Percentiles rank a stretch among this genome's conserved stretches.
phyloP scores from a whole-genome alignment of 768 basidiomycete genomes.

The Lyophyllum semitale region DNA sequence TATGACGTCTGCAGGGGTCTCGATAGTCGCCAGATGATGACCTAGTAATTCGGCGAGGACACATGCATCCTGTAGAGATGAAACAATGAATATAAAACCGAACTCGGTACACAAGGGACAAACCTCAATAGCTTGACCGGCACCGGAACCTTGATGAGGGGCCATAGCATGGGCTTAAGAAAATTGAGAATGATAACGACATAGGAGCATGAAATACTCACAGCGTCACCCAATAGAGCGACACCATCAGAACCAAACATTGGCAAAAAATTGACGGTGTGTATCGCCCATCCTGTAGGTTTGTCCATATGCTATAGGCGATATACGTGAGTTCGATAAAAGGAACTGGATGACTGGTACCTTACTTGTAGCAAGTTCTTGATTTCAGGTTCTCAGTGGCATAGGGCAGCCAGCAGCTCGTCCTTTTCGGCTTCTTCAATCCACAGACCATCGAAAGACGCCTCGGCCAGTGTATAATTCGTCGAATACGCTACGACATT shows the following conservation, averaged over 20 bases:
- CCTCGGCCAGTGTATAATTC: slow-evolving; percentile 29
- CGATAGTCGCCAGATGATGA: slow-evolving; percentile 11
- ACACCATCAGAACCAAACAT: slow-evolving; percentile 39
- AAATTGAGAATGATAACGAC: neutral
- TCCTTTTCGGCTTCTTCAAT: slow-evolving; percentile 28
- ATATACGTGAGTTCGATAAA: neutral
- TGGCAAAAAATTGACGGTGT: slow-evolving; percentile 39
- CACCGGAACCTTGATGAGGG: slow-evolving; percentile 49
- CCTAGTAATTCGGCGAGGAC: slow-evolving; percentile 32
- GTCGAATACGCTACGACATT: slow-evolving; percentile 34
- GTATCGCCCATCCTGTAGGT: slow-evolving; percentile 42
- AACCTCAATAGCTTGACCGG: slow-evolving; percentile 51
- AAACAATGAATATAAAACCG: neutral
- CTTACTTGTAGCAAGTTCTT: slow-evolving; percentile 28
- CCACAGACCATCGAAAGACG: slow-evolving; percentile 31
- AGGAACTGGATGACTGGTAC: neutral
- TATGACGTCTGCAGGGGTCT: slow-evolving; percentile 25
- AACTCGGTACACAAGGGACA: neutral
- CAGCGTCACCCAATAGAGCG: slow-evolving; percentile 52
- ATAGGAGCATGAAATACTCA: slow-evolving; percentile 17
- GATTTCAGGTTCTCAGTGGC: slow-evolving; percentile 39
- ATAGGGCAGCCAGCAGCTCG: slow-evolving; percentile 31
- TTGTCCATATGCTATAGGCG: slow-evolving; percentile 2
- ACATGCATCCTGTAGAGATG: slow-evolving; percentile 35
- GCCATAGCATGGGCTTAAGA: slow-evolving; percentile 45